Evolutionary conservation across 2,329 filamentous ascomycete species (phyloP).

Genomic region (Beauveria sp.): DNA sequence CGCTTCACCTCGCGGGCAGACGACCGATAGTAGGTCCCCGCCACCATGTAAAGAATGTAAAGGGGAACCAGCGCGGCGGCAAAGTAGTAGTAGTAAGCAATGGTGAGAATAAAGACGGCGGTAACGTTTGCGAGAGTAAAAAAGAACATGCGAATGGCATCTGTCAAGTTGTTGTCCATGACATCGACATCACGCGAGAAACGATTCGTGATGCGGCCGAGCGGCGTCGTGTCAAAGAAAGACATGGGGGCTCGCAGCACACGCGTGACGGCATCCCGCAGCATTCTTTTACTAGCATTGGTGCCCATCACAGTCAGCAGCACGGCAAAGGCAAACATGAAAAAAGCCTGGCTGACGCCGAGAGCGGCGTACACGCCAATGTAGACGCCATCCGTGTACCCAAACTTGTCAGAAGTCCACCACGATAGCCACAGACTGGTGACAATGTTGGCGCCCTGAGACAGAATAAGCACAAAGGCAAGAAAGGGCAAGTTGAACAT

Average conservation of each 20-base stretch:
- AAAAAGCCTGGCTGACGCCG: slow-evolving; percentile 59
- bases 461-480: slow-evolving; percentile 54
- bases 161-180: slow-evolving; percentile 88
- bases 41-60: slow-evolving; percentile 69
- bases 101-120: slow-evolving; percentile 81
- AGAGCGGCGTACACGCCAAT: slow-evolving; percentile 66
- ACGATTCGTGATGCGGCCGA: slow-evolving; percentile 91
- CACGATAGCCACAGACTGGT: slow-evolving; percentile 90
- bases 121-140: slow-evolving; percentile 76
- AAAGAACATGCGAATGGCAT: slow-evolving; percentile 89
- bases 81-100: slow-evolving; percentile 93
- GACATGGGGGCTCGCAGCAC: slow-evolving; percentile 72
- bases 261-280: slow-evolving; percentile 69
- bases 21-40: slow-evolving; percentile 79
- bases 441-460: slow-evolving; percentile 77
- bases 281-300: slow-evolving; percentile 71
- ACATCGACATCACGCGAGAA: slow-evolving; percentile 94
- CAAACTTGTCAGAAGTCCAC: slow-evolving; percentile 79
- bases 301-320: slow-evolving; percentile 73
- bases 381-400: slow-evolving; percentile 59
- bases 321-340: slow-evolving; percentile 78
- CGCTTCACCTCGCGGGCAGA: slow-evolving; percentile 93
- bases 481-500: slow-evolving; percentile 61
- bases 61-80: slow-evolving; percentile 55
- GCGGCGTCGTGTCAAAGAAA: slow-evolving; percentile 94